Evolutionary conservation across 306 rosid species (phyloP), one percentile per base, ranked within the genome.

Genomic region (Trichosanthes cucumerina): DNA sequence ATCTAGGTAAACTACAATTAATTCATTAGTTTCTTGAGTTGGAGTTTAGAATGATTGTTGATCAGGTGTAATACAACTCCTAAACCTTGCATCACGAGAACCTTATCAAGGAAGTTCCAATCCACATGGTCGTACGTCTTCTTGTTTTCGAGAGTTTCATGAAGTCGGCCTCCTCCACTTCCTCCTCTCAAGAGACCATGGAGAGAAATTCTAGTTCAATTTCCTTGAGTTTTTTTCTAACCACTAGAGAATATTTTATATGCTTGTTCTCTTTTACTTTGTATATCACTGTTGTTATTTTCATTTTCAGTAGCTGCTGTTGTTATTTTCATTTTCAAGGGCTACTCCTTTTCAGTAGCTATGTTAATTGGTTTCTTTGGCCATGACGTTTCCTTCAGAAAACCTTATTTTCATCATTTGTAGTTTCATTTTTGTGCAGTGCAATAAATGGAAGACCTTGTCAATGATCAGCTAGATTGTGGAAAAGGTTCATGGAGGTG

Each of bases 401-500:
- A 33, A 31, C 23, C 15, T 68, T 39, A n/a, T 68, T 39, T n/a
- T 4, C 52, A 39, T 2, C 53, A 19, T 18, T 68, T 38, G 53
- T n/a, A n/a, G 14, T 68, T 23, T 39, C 33, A 11, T 41, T 68
- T n/a, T 46, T 23, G 38, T 44, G 58, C 43, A 75, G 79, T 56
- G 13, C n/a, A 52, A 21, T 54, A 34, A 75, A 75, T 75, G 79
- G 79, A 54, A 56, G 66, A 52, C 65, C 66, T 75, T 56, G 15
- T 75, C n/a, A 38, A 9, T 38, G 79, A 75, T 53, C 63, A 75
- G 46, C 79, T 75, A 19, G 66, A 59, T 62, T 34, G 74, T 46
- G 62, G 82, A 47, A 73, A 80, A 31, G 79, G 75, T 46, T 73
- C 82, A 1, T 59, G 82, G 82, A 73, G 82, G 82, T 80, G 34